Evolutionary conservation across 2,329 filamentous ascomycete species (phyloP), one percentile per base, ranked within the genome.

Genomic region (Juglanconis juglandina): DNA sequence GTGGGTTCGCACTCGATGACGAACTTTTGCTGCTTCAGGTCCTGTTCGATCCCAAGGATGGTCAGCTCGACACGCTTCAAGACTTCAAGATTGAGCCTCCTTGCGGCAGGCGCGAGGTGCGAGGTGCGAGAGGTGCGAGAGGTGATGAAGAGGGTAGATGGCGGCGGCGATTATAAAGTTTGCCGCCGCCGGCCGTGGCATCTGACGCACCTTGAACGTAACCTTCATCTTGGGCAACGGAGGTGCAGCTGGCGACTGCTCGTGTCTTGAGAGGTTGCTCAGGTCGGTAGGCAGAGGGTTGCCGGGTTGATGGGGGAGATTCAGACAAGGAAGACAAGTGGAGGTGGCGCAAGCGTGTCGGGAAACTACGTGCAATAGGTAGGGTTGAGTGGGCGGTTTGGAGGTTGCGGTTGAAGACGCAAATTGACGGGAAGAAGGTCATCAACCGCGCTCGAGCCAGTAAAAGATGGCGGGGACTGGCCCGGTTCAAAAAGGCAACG

Each of bases 21-120:
- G 79, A 99, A 99, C 82, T 97, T 97, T 76, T 97, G 91, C 78
- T 98, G 95, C 83, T 97, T 98, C 72, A 99, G 85, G 81, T 99
- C 95, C 93, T 97, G 69, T 39, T 68, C 48, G 47, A n/a, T 48
- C 55, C 67, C 59, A 61, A 57, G 64, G 56, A 53, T 42, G 46
- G 64, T 68, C 49, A 65, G 65, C 58, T 57, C 42, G 35, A 60
- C 33, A 56, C 42, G 17, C 44, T 30, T 24, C 24, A 24, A 24
- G 24, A 58, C 49, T 37, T 48, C 14, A 6, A 37, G 30, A 7
- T 17, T 13, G 59, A 13, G 49, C 55, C 52, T 41, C 61, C 49
- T 52, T 60, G 24, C 8, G 35, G 44, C 35, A 44, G 14, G 32
- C 37, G 24, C 55, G 53, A 35, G 13, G 32, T 6, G 32, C 47